Evolutionary conservation across 495 filamentous ascomycete genomes (phyloP).

Genomic region (Aspergillus bridgeri): DNA sequence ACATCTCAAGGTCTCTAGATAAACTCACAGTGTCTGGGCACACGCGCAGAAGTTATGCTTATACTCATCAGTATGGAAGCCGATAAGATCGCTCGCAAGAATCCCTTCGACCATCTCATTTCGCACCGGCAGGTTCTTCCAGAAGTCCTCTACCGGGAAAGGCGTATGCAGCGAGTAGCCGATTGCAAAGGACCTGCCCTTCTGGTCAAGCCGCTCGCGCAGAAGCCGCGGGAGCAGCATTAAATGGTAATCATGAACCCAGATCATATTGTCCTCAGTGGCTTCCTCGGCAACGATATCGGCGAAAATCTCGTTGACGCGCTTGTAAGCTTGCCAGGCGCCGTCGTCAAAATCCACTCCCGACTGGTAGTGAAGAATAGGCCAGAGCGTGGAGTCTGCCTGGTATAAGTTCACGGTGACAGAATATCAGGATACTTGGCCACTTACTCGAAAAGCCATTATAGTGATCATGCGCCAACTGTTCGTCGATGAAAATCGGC

Average conservation of each 20-base stretch:
- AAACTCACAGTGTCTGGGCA: conserved; percentile 69
- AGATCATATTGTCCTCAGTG: conserved; percentile 77
- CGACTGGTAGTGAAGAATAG: conserved; percentile 92
- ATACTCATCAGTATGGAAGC: conserved; percentile 96
- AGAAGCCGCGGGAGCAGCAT: conserved; percentile 88
- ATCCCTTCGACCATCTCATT: conserved; percentile 77
- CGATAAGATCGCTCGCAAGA: conserved; percentile 80
- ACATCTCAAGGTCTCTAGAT: conserved; percentile 34
- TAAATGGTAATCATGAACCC: conserved; percentile 96
- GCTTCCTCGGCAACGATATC: conserved; percentile 69
- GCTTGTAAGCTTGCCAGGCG: conserved; percentile 80
- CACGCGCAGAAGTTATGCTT: conserved; percentile 87
- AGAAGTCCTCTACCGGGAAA: conserved; percentile 90
- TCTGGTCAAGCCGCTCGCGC: conserved; percentile 67
- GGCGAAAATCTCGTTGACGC: conserved; percentile 85
- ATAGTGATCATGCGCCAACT: conserved; percentile 56
- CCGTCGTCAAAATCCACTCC: conserved; percentile 86
- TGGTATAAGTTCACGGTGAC: background rate
- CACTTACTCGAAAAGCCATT: conserved; percentile 56
- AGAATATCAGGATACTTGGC: too few relatives aligned
- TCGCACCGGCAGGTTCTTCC: conserved; percentile 82
- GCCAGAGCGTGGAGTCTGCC: conserved; percentile 89
- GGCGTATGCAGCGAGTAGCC: conserved; percentile 95
- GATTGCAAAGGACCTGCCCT: conserved; percentile 74
- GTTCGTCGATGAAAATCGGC: conserved; percentile 51